Evolutionary conservation across 805 yeast genomes (phyloP), one percentile per base, ranked within the genome.

Genomic region (Pichia gijzeniarum): DNA sequence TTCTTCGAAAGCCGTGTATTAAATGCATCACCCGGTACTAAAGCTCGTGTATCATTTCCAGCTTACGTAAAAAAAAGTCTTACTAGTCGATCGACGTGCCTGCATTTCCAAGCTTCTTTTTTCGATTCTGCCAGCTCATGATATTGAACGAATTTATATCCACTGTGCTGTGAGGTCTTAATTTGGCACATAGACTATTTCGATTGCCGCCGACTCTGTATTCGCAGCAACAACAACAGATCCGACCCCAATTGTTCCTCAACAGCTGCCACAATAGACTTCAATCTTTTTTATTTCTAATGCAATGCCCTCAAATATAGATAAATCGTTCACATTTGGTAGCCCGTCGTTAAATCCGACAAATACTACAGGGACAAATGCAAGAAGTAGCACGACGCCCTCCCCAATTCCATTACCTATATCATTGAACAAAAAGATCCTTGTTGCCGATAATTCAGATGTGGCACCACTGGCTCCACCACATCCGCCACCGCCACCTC

Each of bases 401-500:
- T 33, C 37, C 3, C 12, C 28, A 22, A 25, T 10, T 31, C 38
- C 43, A n/a, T 20, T 13, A 33, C n/a, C 37, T 3, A 21, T 8
- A 18, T 44, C 39, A 31, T 25, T 25, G 40, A 25, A 35, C 40
- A 25, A 12, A 18, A 13, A 18, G 20, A 27, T 17, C 28, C 6
- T 13, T 22, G 4, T 7, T 18, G 20, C 17, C n/a, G 14, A 18
- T 12, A 19, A 7, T 12, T 18, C 17, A 19, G 20, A 5, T 18
- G 2, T 6, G 12, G 21, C 5, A 17, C 30, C 36, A 31, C 31
- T 20, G 5, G 20, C 20, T n/a, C 42, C 31, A 20, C 27, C 21
- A 4, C 33, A 17, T n/a, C 41, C 43, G 6, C 47, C 43, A 2
- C 40, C 38, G 28, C 46, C 41, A 8, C 46, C 41, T 17, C 46